These are phyloP conservation scores for Hyphopichia khmerensis DNA, from an alignment of 1,139 yeast genomes.

Conservation along the genomic window DNA sequence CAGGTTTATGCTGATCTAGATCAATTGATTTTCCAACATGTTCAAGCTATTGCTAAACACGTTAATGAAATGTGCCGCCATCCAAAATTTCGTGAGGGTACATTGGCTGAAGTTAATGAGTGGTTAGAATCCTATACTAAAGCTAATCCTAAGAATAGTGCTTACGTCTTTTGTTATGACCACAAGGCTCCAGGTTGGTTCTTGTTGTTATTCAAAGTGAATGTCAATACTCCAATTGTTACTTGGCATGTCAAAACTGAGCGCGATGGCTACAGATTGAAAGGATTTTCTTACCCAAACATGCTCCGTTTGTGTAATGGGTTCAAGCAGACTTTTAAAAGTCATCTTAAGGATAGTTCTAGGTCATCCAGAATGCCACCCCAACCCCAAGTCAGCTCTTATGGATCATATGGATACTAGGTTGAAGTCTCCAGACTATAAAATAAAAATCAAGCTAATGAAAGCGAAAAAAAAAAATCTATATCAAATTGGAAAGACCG, in stretches of 20 bases:
- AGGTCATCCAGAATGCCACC: constrained; percentile 16
- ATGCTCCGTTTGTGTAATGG: constrained; percentile 90
- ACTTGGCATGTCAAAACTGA: constrained; percentile 91
- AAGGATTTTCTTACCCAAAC: constrained; percentile 80
- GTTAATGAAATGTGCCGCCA: constrained; percentile 82
- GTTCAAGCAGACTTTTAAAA: constrained; percentile 64
- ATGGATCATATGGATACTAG: constrained; percentile 32
- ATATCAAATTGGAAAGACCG: too few relatives aligned
- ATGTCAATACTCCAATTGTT: constrained; percentile 66
- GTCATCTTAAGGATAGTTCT: constrained; percentile 27
- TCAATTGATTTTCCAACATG: constrained; percentile 86
- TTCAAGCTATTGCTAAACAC: constrained; percentile 80
- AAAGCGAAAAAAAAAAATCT: neutral
- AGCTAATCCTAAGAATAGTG: constrained; percentile 88
- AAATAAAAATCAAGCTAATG: too few relatives aligned
- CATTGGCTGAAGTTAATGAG: constrained; percentile 74
- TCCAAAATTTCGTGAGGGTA: constrained; percentile 87
- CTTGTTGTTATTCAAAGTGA: constrained; percentile 76
- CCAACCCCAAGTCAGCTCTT: constrained; percentile 17
- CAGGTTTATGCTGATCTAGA: constrained; percentile 82
- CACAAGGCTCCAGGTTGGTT: constrained; percentile 94
- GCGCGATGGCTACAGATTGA: constrained; percentile 80
- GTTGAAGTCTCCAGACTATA: neutral
- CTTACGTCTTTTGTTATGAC: constrained; percentile 88
- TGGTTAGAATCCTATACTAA: constrained; percentile 88